These are phyloP conservation scores for Malus hybrid DNA, from an alignment of 331 rosid genomes.

Conservation along the genomic window DNA sequence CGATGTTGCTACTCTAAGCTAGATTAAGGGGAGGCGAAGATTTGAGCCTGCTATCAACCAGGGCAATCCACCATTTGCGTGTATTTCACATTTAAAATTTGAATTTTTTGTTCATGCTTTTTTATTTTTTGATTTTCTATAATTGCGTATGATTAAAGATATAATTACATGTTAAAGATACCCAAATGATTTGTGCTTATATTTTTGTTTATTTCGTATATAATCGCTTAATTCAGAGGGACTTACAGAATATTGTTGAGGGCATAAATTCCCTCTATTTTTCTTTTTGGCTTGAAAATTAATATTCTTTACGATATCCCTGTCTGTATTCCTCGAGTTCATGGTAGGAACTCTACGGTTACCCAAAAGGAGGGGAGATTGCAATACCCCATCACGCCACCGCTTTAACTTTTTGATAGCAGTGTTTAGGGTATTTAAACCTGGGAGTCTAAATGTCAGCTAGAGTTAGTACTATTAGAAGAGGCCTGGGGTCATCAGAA, in stretches of 20 bases:
- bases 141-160: neutral
- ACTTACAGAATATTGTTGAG: neutral
- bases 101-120: neutral
- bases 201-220: neutral
- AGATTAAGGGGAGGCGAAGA: too few species aligned
- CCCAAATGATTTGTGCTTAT: neutral
- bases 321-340: neutral
- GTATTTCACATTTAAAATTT: neutral
- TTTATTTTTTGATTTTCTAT: neutral
- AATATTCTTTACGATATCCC: too few species aligned
- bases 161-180: neutral
- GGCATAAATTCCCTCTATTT: too few species aligned
- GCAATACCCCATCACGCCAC: neutral
- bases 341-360: neutral
- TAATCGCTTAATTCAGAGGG: neutral
- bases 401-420: neutral
- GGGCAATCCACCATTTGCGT: too few species aligned
- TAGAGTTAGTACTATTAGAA: neutral
- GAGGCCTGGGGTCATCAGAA: too few species aligned
- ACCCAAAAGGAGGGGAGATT: neutral
- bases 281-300: too few species aligned
- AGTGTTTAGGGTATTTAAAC: neutral
- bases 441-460: neutral
- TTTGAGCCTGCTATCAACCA: too few species aligned
- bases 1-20: too few species aligned